Conservation (phyloP, 2,329 filamentous ascomycete species). For the Talaromyces sp. region DNA sequence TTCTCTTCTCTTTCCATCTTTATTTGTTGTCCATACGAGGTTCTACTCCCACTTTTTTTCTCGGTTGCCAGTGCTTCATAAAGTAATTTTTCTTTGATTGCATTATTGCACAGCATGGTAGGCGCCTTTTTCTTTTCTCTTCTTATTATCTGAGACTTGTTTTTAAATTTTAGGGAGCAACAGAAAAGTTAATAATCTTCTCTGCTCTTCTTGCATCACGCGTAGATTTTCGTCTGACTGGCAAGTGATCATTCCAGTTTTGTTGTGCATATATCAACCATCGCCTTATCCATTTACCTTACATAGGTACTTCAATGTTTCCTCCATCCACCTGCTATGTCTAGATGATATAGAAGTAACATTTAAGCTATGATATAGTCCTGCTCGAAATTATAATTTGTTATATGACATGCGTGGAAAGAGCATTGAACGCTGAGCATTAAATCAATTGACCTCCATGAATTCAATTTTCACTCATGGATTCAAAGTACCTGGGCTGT, state of each 20-base stretch:
- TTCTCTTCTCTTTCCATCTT: not conserved
- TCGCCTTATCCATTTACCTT: no score
- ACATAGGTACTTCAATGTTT: not conserved
- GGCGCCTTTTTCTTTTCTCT: not conserved
- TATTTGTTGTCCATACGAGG: not conserved
- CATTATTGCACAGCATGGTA: constrained; percentile 31
- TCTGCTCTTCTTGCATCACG: not conserved
- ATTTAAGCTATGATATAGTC: no score
- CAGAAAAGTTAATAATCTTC: not conserved
- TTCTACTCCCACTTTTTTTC: not conserved
- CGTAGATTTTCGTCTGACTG: no score
- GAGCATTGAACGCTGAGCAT: no score
- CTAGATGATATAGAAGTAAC: not conserved
- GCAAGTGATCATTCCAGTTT: no score
- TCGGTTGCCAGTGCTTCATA: not conserved
- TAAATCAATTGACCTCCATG: no score
- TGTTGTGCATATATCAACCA: no score
- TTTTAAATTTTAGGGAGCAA: not conserved
- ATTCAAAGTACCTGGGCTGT: no score
- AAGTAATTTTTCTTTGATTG: constrained; percentile 31
- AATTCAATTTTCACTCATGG: no score
- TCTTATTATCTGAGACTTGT: not conserved
- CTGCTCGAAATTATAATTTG: no score
- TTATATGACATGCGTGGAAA: no score
- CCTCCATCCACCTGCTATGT: not conserved